Evolutionary conservation across 306 rosid species (phyloP).

Genomic region (Trifolium repens): DNA sequence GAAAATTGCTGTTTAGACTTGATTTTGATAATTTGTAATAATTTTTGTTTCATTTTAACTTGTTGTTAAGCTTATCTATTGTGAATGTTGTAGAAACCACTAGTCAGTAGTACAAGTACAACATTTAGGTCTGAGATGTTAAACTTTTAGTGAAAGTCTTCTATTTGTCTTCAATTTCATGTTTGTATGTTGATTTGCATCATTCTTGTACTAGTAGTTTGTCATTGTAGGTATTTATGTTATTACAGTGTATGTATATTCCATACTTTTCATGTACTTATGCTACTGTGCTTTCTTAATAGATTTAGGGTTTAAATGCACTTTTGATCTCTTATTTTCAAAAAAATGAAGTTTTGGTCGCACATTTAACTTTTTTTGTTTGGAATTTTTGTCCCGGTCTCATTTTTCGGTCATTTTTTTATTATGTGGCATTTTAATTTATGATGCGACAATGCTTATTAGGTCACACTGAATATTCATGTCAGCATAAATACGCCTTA

Average conservation of each 20-base stretch:
- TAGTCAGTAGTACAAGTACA: neutral
- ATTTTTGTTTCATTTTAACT: neutral
- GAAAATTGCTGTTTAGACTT: constrained; percentile 6
- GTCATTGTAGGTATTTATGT: neutral
- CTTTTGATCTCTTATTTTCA: too few species aligned
- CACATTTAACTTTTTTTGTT: too few species aligned
- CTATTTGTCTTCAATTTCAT: constrained; percentile 24
- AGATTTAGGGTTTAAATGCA: neutral
- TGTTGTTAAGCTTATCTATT: neutral
- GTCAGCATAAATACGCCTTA: too few species aligned
- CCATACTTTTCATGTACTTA: neutral
- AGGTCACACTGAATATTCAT: too few species aligned
- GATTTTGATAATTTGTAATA: neutral
- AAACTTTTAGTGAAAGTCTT: neutral
- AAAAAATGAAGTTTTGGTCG: too few species aligned
- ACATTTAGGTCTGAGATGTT: neutral
- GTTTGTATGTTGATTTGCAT: neutral
- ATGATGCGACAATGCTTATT: too few species aligned
- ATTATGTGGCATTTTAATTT: too few species aligned
- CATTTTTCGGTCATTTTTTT: too few species aligned
- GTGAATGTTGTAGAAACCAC: neutral
- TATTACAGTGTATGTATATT: neutral
- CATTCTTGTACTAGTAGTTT: constrained; percentile 13
- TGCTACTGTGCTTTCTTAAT: neutral
- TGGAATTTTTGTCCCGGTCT: too few species aligned